These are phyloP conservation scores for Laburnicola sp. DNA, from an alignment of 2,329 filamentous ascomycete genomes.

Conservation along the genomic window DNA sequence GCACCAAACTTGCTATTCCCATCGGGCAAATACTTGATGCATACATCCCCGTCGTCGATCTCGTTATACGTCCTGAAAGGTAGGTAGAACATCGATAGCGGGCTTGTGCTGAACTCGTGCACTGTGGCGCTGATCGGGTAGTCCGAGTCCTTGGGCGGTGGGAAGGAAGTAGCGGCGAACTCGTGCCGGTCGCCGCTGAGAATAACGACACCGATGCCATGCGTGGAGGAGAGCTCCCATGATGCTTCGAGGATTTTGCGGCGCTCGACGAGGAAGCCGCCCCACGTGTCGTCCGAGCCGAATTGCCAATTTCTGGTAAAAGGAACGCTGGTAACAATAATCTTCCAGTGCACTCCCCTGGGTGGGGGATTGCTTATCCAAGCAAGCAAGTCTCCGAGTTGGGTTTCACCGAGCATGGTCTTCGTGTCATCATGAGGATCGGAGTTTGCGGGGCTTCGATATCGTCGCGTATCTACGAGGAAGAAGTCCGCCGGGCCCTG, in stretches of 20 bases:
- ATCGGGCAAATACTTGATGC: conserved; percentile 81
- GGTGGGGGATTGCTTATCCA: conserved; percentile 76
- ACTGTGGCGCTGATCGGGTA: conserved; percentile 58
- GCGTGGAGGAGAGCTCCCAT: conserved; percentile 76
- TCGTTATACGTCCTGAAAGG: conserved; percentile 83
- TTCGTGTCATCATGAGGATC: conserved; percentile 67
- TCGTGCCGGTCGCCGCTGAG: conserved; percentile 95
- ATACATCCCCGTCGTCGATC: conserved; percentile 77
- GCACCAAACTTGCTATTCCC: conserved; percentile 89
- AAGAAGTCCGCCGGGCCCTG: conserved; percentile 94
- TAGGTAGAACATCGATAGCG: conserved; percentile 90
- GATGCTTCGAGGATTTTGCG: conserved; percentile 81
- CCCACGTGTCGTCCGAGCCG: conserved; percentile 89
- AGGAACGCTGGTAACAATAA: conserved; percentile 85
- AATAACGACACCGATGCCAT: conserved; percentile 76
- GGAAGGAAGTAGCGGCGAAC: conserved; percentile 83
- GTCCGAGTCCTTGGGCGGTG: conserved; percentile 62
- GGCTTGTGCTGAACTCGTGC: conserved; percentile 90
- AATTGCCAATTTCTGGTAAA: conserved; percentile 98
- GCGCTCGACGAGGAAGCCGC: conserved; percentile 83
- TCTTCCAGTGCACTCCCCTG: conserved; percentile 85
- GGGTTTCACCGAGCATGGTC: conserved; percentile 81
- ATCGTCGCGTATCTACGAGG: conserved; percentile 87
- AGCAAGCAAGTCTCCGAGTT: conserved; percentile 75
- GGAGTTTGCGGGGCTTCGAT: conserved; percentile 70